Evolutionary conservation across 1,139 yeast species (phyloP).

Genomic region (Magnusiomyces fungicola): DNA sequence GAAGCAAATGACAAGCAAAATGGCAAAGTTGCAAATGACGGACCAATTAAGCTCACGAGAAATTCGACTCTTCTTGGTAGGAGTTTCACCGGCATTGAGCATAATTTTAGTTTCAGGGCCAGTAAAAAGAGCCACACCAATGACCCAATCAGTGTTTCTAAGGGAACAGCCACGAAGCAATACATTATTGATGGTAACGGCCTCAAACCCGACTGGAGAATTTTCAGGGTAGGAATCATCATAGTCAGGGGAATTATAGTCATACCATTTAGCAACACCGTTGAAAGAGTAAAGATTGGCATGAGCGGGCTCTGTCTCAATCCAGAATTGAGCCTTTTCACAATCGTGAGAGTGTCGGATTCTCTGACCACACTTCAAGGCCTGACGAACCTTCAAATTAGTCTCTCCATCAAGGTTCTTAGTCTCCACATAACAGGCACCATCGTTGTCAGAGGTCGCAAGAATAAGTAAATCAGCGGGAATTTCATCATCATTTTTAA

Average conservation of each 20-base stretch:
- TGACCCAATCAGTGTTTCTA: constrained; percentile 27
- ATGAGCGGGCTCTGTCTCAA: constrained; percentile 89
- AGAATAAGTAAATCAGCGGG: constrained; percentile 85
- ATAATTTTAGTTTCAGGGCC: constrained; percentile 90
- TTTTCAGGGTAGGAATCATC: constrained; percentile 18
- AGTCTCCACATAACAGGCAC: constrained; percentile 89
- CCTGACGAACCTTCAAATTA: constrained; percentile 72
- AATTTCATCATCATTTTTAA: constrained; percentile 80
- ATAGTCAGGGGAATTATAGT: constrained; percentile 15
- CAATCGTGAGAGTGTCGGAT: constrained; percentile 65
- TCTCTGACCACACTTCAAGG: constrained; percentile 60
- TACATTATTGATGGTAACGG: constrained; percentile 71
- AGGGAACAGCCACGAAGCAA: constrained; percentile 35
- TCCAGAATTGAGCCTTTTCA: constrained; percentile 67
- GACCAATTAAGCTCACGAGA: constrained; percentile 77
- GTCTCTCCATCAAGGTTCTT: constrained; percentile 96
- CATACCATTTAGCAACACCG: constrained; percentile 64
- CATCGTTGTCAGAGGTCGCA: constrained; percentile 81
- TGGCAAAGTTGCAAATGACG: constrained; percentile 67
- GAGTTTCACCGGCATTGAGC: constrained; percentile 89
- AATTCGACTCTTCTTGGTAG: constrained; percentile 79
- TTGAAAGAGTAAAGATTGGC: constrained; percentile 75
- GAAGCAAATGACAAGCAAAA: constrained; percentile 72
- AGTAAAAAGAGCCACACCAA: constrained; percentile 85
- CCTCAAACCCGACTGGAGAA: constrained; percentile 41